Evolutionary conservation across 805 yeast genomes (phyloP).

Genomic region (Sugiyamaella lignohabitans): DNA sequence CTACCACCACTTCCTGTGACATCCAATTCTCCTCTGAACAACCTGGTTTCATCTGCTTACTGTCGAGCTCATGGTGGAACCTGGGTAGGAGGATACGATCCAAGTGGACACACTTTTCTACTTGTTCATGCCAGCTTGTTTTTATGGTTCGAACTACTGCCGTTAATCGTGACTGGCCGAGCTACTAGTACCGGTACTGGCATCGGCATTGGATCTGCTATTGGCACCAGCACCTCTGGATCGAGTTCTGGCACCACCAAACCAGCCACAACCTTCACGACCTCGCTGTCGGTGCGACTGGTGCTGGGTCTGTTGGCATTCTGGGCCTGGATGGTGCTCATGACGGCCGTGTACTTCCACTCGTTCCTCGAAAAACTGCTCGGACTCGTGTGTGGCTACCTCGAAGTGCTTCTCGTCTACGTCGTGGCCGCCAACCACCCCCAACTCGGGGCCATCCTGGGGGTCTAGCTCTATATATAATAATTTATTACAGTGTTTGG

Average conservation of each 20-base stretch:
- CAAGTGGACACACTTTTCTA: constrained; percentile 88
- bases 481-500: not conserved
- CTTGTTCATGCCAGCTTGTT: constrained; percentile 60
- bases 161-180: constrained; percentile 23
- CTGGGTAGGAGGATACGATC: constrained; percentile 90
- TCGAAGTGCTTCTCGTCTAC: constrained; percentile 45
- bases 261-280: constrained; percentile 12
- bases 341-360: constrained; percentile 84
- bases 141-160: constrained; percentile 57
- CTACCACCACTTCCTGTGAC: too few species aligned
- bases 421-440: constrained; percentile 6
- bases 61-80: constrained; percentile 57
- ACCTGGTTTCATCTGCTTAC: constrained; percentile 28
- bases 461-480: not conserved
- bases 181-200: constrained; percentile 24
- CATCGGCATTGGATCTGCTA: constrained; percentile 29
- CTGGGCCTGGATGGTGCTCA: constrained; percentile 84
- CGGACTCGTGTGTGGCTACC: constrained; percentile 60
- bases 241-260: too few species aligned
- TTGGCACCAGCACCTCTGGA: constrained; percentile 3
- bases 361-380: constrained; percentile 65
- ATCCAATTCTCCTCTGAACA: not conserved
- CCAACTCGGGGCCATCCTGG: not conserved
- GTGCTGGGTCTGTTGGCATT: constrained; percentile 37
- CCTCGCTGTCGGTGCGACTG: constrained; percentile 16